phyloP scores from a whole-genome alignment of 2,329 filamentous ascomycete species.

The Fusarium xyrophilum region DNA sequence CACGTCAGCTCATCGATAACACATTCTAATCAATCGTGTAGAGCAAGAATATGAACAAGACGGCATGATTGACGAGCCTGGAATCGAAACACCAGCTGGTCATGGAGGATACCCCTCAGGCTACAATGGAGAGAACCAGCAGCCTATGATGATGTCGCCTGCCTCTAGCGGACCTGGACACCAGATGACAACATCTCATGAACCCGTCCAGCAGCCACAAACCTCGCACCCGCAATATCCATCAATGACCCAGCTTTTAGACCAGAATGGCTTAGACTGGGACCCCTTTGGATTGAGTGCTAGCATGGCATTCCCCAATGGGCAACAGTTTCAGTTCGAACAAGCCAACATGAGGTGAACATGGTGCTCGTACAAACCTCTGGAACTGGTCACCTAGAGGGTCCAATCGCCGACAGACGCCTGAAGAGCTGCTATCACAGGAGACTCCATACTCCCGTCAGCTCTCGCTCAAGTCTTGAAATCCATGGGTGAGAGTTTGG shows the following conservation, averaged over 20 bases:
- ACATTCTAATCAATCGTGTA: conserved; percentile 71
- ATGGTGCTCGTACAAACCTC: conserved; percentile 3
- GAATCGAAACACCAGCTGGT: conserved; percentile 71
- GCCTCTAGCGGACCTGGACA: conserved; percentile 49
- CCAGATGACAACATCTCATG: conserved; percentile 49
- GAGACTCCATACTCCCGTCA: conserved; percentile 1
- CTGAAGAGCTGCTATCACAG: conserved; percentile 18
- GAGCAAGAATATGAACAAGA: conserved; percentile 96
- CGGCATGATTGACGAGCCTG: conserved; percentile 86
- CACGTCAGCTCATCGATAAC: conserved; percentile 59
- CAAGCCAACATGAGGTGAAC: conserved; percentile 61
- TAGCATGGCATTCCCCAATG: conserved; percentile 88
- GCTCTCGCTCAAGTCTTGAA: conserved; percentile 21
- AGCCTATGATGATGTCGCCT: conserved; percentile 53
- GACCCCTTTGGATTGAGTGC: conserved; percentile 93
- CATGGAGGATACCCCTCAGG: conserved; percentile 69
- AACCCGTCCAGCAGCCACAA: conserved; percentile 38
- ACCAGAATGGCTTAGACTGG: conserved; percentile 81
- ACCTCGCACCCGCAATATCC: conserved; percentile 59
- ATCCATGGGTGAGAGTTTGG: conserved; percentile 8
- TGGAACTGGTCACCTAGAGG: conserved; percentile 15
- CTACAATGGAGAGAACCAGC: conserved; percentile 57
- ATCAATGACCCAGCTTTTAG: conserved; percentile 68
- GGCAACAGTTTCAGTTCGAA: conserved; percentile 79
- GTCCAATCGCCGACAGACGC: conserved; percentile 17